Base-by-base conservation (phyloP, 257 asterid genomes). In the Nicotiana knightiana region DNA sequence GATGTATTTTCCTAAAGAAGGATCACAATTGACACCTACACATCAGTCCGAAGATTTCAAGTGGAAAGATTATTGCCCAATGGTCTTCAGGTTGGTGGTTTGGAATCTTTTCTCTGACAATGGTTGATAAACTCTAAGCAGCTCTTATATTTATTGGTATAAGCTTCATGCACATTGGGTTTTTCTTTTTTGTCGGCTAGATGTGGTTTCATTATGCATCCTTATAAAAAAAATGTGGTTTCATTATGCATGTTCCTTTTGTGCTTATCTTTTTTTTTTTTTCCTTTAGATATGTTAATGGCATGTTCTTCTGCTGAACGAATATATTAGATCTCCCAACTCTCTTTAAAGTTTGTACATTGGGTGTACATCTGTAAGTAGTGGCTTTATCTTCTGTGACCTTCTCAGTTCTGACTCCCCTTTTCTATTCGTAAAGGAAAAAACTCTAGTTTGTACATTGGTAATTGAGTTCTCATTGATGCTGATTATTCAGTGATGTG, bases 11-110 rank as follows among this genome's bases (percentile, higher is more conserved):
- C 99, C 99, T 13, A 94, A 89, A 82, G 94, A 83, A 82, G 98
- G 99, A 30, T 96, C 98, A 63, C 97, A 94, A 79, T 81, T 94
- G 86, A 93, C 99, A 66, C 99, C 99, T 62, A 81, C 91, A 33
- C 99, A 94, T 83, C 98, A 91, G 82, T 96, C 99, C 12, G 99
- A 94, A 26, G 98, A 93, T 92, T 96, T 96, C 90, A 94, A 86
- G 91, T 96, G 99, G 99, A 96, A 96, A 88, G 97, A 93, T 86
- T 96, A 94, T 76, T 94, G 99, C 88, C 99, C 99, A 51, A 93
- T 96, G 98, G 98, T 96, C 87, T 94, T 94, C 93, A 93, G 98
- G 99, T 95, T 80, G 26, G 92, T 79, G 53, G 63, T 80, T 5
- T 70, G 77, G 59, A 70, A 39, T 58, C 73, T 82, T 75, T 77